phyloP scores from a whole-genome alignment of 2,329 filamentous ascomycete genomes.

The Verticillium longisporum region DNA sequence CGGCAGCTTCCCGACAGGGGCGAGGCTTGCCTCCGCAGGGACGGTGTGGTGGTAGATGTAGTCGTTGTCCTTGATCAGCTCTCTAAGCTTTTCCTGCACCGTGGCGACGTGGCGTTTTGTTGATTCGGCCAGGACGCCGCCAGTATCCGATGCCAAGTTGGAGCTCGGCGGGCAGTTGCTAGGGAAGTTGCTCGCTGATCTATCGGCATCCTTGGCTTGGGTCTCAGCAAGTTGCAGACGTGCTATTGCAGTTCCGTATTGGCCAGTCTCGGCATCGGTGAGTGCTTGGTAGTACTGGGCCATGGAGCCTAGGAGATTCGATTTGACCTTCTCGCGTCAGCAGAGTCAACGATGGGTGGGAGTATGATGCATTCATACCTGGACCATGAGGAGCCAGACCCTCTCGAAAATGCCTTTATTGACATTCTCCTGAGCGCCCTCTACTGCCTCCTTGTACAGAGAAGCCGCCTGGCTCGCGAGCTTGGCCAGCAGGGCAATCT shows the following conservation, averaged over 20 bases:
- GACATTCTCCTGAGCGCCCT: constrained; percentile 90
- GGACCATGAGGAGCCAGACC: constrained; percentile 78
- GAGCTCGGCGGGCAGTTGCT: constrained; percentile 70
- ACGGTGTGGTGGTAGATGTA: constrained; percentile 96
- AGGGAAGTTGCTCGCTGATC: constrained; percentile 73
- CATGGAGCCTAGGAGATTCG: constrained; percentile 73
- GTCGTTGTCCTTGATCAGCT: constrained; percentile 86
- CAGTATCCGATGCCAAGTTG: constrained; percentile 77
- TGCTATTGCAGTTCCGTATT: constrained; percentile 78
- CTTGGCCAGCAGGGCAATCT: constrained; percentile 85
- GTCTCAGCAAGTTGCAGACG: constrained; percentile 76
- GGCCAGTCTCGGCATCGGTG: constrained; percentile 81
- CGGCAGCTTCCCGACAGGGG: constrained; percentile 80
- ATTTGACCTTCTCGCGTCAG: constrained; percentile 54
- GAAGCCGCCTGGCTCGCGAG: constrained; percentile 85
- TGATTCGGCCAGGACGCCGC: constrained; percentile 66
- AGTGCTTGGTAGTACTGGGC: constrained; percentile 92
- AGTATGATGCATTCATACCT: constrained; percentile 44
- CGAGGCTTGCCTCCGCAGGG: constrained; percentile 74
- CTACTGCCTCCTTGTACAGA: constrained; percentile 78
- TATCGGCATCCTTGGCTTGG: constrained; percentile 71
- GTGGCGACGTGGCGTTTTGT: constrained; percentile 75
- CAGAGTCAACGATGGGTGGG: not conserved
- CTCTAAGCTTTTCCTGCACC: constrained; percentile 72
- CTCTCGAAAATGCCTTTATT: constrained; percentile 89